Evolutionary conservation across 1,284 basidiomycete genomes (phyloP).

Genomic region (Cutaneotrichosporon dermatis): DNA sequence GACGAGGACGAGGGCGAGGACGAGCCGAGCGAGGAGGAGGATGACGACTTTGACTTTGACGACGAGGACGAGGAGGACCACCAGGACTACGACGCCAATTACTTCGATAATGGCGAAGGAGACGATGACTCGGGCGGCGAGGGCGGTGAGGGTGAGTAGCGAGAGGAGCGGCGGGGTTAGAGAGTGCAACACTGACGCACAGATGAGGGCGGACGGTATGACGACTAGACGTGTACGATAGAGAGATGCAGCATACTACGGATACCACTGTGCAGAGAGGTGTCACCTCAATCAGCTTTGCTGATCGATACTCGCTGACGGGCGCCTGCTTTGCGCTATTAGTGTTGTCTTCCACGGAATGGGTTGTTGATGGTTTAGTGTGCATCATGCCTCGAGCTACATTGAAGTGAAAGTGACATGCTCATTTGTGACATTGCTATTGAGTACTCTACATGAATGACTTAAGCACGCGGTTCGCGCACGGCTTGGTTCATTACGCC

Average conservation of each 20-base stretch:
- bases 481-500: background rate
- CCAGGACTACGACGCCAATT: conserved; percentile 49
- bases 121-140: conserved; percentile 6
- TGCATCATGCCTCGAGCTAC: no score
- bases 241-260: background rate
- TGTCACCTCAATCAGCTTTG: no score
- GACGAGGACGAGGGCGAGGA: conserved; percentile 15
- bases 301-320: no score
- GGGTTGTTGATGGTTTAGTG: no score
- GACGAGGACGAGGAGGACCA: conserved; percentile 45
- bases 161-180: no score
- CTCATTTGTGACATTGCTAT: background rate
- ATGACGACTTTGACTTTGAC: conserved; percentile 45
- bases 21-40: conserved; percentile 13
- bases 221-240: conserved; percentile 5
- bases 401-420: no score
- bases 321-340: no score
- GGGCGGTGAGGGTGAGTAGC: conserved; percentile 5
- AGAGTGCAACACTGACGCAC: background rate
- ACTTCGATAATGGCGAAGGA: conserved; percentile 42
- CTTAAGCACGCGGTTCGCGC: background rate
- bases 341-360: no score
- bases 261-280: no score
- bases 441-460: background rate
- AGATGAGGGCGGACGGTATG: conserved; percentile 11